phyloP scores from a whole-genome alignment of 345 rosid species.

The Sisymbrium irio region DNA sequence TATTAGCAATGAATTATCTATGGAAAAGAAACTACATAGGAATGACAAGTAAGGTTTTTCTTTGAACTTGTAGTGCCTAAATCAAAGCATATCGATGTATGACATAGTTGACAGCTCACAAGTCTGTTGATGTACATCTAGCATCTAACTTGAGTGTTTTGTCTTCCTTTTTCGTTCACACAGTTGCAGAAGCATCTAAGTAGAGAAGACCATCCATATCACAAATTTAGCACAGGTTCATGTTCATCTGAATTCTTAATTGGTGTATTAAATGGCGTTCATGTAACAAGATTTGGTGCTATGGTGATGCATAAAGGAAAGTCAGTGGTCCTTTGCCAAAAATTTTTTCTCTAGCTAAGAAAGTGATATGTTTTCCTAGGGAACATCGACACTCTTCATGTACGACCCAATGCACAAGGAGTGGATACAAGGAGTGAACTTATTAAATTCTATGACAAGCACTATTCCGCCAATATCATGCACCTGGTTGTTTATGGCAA shows the following conservation, averaged over 20 bases:
- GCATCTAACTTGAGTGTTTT: not conserved
- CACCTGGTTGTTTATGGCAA: constrained; percentile 78
- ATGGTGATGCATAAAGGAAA: not conserved
- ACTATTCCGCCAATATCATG: constrained; percentile 93
- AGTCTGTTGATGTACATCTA: not conserved
- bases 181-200: constrained; percentile 83
- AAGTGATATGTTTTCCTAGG: constrained; percentile 42
- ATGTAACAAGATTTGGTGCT: not conserved
- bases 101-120: not conserved
- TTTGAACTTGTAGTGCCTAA: not conserved
- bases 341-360: not conserved
- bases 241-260: not conserved
- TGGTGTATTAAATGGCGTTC: not conserved
- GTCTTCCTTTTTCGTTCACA: not conserved
- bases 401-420: constrained; percentile 69
- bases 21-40: not conserved
- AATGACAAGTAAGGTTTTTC: not conserved
- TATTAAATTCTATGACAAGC: constrained; percentile 64
- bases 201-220: constrained; percentile 73
- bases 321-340: not conserved
- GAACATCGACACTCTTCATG: constrained; percentile 77
- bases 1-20: not conserved
- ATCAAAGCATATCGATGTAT: not conserved
- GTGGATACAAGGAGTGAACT: constrained; percentile 72
- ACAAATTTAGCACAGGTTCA: constrained; percentile 85